Conservation (phyloP, 2,329 filamentous ascomycete genomes). For the Celoporthe dispersa region DNA sequence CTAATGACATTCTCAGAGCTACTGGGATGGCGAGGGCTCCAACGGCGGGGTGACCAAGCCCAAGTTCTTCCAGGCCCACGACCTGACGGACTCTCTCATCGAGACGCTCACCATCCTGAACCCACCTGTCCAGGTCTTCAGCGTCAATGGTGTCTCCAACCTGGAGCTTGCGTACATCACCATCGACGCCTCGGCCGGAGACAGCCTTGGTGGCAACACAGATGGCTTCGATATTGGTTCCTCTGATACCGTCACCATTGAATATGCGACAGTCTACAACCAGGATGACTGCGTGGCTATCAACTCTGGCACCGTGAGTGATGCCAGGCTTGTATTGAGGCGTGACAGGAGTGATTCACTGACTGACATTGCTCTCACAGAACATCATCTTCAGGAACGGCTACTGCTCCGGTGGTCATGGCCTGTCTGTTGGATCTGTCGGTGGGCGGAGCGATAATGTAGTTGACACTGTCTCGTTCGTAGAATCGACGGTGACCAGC, state of each 20-base stretch:
- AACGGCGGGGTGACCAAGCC: conserved; percentile 47
- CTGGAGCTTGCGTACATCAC: conserved; percentile 42
- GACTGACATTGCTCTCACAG: conserved; percentile 17
- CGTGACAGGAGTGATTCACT: not conserved
- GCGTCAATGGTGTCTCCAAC: conserved; percentile 43
- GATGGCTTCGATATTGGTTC: conserved; percentile 62
- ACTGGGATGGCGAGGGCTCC: conserved; percentile 41
- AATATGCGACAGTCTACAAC: conserved; percentile 58
- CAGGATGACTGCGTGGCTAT: conserved; percentile 65
- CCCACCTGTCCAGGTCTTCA: conserved; percentile 48
- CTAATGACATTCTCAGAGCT: conserved; percentile 5
- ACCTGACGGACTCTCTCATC: conserved; percentile 43
- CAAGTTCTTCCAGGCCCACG: conserved; percentile 55
- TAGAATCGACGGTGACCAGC: conserved; percentile 52
- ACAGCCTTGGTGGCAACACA: conserved; percentile 51
- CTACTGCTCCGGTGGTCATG: conserved; percentile 50
- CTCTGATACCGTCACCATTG: conserved; percentile 55
- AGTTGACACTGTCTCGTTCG: conserved; percentile 55
- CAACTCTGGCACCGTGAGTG: conserved; percentile 52
- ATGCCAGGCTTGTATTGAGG: not conserved
- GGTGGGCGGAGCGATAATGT: conserved; percentile 55
- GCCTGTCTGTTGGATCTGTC: conserved; percentile 48
- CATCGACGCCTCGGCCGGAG: conserved; percentile 45
- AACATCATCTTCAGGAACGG: conserved; percentile 53
- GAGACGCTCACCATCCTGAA: conserved; percentile 46